phyloP scores from a whole-genome alignment of 2,329 filamentous ascomycete genomes.

The Fusarium coicis region DNA sequence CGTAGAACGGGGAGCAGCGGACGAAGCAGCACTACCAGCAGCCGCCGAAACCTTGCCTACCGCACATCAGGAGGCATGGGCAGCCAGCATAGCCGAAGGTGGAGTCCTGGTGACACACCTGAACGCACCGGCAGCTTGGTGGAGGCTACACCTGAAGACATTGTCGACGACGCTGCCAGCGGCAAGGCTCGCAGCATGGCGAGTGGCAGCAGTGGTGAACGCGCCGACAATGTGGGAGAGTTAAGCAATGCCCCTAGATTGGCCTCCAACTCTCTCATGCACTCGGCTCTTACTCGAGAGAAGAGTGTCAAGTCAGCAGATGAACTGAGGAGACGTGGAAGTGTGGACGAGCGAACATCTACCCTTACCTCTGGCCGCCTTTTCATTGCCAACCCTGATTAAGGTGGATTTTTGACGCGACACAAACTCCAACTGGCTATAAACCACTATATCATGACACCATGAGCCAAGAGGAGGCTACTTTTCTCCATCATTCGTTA shows the following conservation, averaged over 20 bases:
- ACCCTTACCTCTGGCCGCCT: constrained; percentile 79
- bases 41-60: constrained; percentile 60
- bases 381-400: constrained; percentile 88
- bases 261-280: constrained; percentile 67
- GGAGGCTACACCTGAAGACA: constrained; percentile 52
- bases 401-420: constrained; percentile 24
- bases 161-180: constrained; percentile 57
- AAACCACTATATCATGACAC: constrained; percentile 23
- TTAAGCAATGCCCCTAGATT: constrained; percentile 61
- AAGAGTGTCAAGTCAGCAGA: constrained; percentile 75
- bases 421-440: constrained; percentile 7
- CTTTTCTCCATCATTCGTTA: constrained; percentile 35
- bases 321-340: constrained; percentile 79
- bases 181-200: constrained; percentile 61
- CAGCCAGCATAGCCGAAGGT: constrained; percentile 55
- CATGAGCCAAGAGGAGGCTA: constrained; percentile 26
- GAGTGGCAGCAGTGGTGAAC: constrained; percentile 69
- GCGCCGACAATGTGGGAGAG: constrained; percentile 69
- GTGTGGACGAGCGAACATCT: constrained; percentile 83
- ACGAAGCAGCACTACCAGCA: constrained; percentile 72
- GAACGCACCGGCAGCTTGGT: constrained; percentile 65
- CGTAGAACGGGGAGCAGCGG: constrained; percentile 80
- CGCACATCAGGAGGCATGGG: constrained; percentile 61
- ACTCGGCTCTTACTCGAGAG: constrained; percentile 69
- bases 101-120: constrained; percentile 66